A percentile compares a stretch with the other conserved stretches of the same genome.
phyloP scores from a whole-genome alignment of 208 protist genomes.

The Crithidia thermophila region DNA sequence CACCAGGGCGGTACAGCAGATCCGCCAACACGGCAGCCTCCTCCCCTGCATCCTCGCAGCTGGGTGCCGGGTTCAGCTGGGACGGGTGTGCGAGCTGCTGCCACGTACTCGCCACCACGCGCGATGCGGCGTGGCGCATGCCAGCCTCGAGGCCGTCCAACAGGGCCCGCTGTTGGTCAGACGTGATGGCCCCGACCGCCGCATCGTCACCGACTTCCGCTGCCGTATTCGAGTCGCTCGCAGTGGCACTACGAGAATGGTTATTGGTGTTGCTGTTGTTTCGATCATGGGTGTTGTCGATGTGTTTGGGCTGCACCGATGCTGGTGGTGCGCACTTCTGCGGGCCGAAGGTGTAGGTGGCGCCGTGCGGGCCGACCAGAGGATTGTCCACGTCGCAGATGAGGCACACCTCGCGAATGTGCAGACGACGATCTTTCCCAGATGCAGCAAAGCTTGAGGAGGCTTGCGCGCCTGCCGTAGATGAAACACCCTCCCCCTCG shows the following conservation, averaged over 20 bases:
- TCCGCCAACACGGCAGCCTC: constrained; percentile 16
- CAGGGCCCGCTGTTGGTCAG: constrained; percentile 30
- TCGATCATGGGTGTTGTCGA: too few species aligned
- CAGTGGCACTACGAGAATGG: neutral
- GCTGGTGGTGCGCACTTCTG: constrained; percentile 70
- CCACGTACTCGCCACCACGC: constrained; percentile 42
- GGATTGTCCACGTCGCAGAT: constrained; percentile 84
- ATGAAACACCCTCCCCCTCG: too few species aligned
- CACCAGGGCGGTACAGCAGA: constrained; percentile 45
- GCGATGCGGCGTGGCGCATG: constrained; percentile 57
- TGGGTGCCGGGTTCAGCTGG: neutral
- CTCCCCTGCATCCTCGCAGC: neutral
- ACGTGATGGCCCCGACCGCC: constrained; percentile 45
- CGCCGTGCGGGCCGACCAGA: constrained; percentile 63
- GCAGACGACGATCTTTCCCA: too few species aligned
- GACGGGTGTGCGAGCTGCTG: neutral
- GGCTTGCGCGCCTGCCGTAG: too few species aligned
- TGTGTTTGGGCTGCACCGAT: too few species aligned
- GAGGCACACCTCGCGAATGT: constrained; percentile 41
- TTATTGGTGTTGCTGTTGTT: neutral
- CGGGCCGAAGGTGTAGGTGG: constrained; percentile 72
- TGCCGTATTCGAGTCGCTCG: neutral
- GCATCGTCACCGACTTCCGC: constrained; percentile 30
- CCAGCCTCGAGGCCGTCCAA: constrained; percentile 51
- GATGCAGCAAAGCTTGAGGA: too few species aligned